These are phyloP conservation scores for Mytilinidion resinicola DNA, from an alignment of 495 filamentous ascomycete genomes.

Conservation along the genomic window DNA sequence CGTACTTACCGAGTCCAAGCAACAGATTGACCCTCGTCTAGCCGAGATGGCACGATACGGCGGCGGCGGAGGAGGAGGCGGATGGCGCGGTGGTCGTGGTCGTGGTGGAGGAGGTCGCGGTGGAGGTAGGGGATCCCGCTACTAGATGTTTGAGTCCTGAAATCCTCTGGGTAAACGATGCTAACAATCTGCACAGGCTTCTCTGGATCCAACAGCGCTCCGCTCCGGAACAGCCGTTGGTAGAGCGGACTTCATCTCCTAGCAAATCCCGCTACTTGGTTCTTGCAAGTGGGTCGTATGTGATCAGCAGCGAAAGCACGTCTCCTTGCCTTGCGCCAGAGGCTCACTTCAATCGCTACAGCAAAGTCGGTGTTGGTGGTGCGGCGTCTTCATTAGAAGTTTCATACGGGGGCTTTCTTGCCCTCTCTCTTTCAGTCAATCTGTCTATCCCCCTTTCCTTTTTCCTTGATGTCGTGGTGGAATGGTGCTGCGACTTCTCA, in stretches of 20 bases:
- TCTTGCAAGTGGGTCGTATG: no score
- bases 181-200: conserved; percentile 20
- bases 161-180: neutral
- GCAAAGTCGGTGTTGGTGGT: neutral
- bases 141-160: neutral
- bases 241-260: conserved; percentile 13
- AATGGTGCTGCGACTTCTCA: neutral
- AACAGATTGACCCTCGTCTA: conserved; percentile 94
- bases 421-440: conserved; percentile 5
- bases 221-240: conserved; percentile 37
- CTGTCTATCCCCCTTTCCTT: neutral
- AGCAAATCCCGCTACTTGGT: neutral
- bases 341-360: neutral
- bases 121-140: conserved; percentile 39
- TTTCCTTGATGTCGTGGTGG: neutral
- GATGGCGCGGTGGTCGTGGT: conserved; percentile 47
- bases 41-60: conserved; percentile 92
- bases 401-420: conserved; percentile 1
- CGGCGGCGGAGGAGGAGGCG: conserved; percentile 59
- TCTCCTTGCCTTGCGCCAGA: no score
- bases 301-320: no score
- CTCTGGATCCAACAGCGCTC: conserved; percentile 34
- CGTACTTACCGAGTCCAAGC: conserved; percentile 93
- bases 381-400: conserved; percentile 22
- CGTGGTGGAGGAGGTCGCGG: conserved; percentile 55